Percentiles rank a stretch among this genome's conserved stretches.
Evolutionary conservation across 345 rosid species (phyloP).

Genomic region (Lagerstroemia speciosa): DNA sequence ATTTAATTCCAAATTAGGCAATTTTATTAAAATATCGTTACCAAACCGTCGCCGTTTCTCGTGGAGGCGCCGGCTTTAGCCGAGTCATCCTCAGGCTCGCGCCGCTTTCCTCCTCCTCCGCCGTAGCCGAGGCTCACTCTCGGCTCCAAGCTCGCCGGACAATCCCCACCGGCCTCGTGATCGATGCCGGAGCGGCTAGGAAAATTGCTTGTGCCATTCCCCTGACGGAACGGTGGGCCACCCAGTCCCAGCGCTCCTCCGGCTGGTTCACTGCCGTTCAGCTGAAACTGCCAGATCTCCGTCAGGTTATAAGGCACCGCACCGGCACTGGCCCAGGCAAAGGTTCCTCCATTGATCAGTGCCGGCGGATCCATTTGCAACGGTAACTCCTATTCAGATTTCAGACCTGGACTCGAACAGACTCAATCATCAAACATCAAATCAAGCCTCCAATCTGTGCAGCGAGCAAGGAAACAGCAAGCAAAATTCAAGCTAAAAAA

Average conservation of each 20-base stretch:
- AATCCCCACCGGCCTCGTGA: conserved; percentile 26
- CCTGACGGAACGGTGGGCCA: conserved; percentile 17
- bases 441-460: not conserved
- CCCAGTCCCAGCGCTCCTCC: conserved; percentile 22
- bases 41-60: conserved; percentile 24
- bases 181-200: conserved; percentile 10
- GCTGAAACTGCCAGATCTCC: conserved; percentile 81
- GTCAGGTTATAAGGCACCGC: conserved; percentile 36
- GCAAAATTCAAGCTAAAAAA: not conserved
- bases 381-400: not conserved
- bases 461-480: too few species aligned
- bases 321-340: conserved; percentile 7
- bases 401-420: not conserved
- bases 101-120: conserved; percentile 44
- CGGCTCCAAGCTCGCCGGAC: conserved; percentile 37
- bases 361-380: conserved; percentile 62
- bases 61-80: conserved; percentile 31
- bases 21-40: too few species aligned
- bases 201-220: conserved; percentile 9
- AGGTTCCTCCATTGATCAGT: conserved; percentile 42
- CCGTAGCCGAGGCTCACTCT: conserved; percentile 16
- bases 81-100: conserved; percentile 41
- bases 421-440: not conserved
- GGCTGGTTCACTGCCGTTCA: too few species aligned
- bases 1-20: too few species aligned